Evolutionary conservation across 345 rosid species (phyloP), one percentile per base, ranked within the genome.

Genomic region (Rhizophora apiculata): DNA sequence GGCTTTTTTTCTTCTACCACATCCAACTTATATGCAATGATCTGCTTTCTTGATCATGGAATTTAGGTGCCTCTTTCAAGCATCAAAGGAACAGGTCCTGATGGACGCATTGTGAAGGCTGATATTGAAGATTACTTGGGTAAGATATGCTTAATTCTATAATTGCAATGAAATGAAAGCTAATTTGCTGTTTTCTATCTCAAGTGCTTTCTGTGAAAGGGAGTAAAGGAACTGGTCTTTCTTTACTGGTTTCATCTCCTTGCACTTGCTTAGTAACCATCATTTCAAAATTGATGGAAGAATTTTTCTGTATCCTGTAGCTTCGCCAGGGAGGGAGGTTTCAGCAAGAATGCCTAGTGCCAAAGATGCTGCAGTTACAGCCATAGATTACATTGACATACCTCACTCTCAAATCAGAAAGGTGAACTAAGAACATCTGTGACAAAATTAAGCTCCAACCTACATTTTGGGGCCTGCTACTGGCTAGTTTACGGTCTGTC

Each of bases 401-500:
- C 97, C 99, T 69, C 97, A 84, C 81, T 73, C 97, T 64, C 98
- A 95, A 74, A 92, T 95, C 78, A 82, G 99, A 78, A 95, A 95
- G 99, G 99, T 90, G 64, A 66, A 21, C 39, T 43, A 53, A 16
- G 4, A 22, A 55, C 18, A 21, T 43, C 51, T 20, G 3, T 13
- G 49, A 15, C 49, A 43, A 11, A 43, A 43, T 43, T 15, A 43
- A 11, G 18, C 1, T 43, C 22, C 1, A 43, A 55, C 15, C 10
- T 55, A 9, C 21, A 5, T 55, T 3, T 22, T 22, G 29, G 60
- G 9, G 60, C 16, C 15, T 1, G 24, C 11, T 16, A 21, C 0
- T 60, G 9, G 22, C 19, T 29, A 13, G 15, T n/a, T 34, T 55
- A 11, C 1, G 2, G 48, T 30, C 32, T 21, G 4, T 64, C 20